Evolutionary conservation across 108 stramenopile genomes (phyloP), one percentile per base, ranked within the genome.

Genomic region (Discostella pseudostelligera): DNA sequence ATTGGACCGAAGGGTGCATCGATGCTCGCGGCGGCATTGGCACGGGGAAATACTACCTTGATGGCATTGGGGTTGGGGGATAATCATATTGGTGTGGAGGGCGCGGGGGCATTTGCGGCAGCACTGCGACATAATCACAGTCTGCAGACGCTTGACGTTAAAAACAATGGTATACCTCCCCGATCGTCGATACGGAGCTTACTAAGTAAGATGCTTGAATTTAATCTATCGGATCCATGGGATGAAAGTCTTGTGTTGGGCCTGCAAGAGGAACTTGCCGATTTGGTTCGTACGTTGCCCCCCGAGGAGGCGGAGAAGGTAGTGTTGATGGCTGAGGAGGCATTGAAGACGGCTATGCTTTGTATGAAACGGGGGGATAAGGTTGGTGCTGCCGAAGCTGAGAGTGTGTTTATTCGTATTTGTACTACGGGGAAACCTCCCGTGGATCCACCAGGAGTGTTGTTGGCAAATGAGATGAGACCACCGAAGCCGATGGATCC

Each of bases 1-100:
- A 73, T 78, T 39, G 76, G 76, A 21, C 67, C 76, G 4, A 72
- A 60, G 45, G 76, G 76, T 3, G 72, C 72, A 6, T 65, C 76
- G 19, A 65, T 71, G 0, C 29, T 78, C 35, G 72, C 72, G 6
- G 24, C 56, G 6, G 76, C 72, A 4, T 36, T 78, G 43, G 66
- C 67, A 14, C 47, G 67, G 25, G 72, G 67, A 12, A 78, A 78
- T 26, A 48, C 24, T 12, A 73, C 72, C 8, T 46, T 78, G 51
- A 59, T 69, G 7, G 67, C 65, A 4, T 20, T 78, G 26, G 73
- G 73, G 13, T 49, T 79, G 48, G 72, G 68, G 24, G 61, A 79
- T 16, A 74, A 74, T 63, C 54, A 54, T 32, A 74, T 79, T 20
- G 78, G 72, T 8, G 68, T 62, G 14, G 73, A 64, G 55, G 72